These are phyloP conservation scores for Pulveroboletus frians DNA, from an alignment of 768 basidiomycete genomes.

Conservation along the genomic window DNA sequence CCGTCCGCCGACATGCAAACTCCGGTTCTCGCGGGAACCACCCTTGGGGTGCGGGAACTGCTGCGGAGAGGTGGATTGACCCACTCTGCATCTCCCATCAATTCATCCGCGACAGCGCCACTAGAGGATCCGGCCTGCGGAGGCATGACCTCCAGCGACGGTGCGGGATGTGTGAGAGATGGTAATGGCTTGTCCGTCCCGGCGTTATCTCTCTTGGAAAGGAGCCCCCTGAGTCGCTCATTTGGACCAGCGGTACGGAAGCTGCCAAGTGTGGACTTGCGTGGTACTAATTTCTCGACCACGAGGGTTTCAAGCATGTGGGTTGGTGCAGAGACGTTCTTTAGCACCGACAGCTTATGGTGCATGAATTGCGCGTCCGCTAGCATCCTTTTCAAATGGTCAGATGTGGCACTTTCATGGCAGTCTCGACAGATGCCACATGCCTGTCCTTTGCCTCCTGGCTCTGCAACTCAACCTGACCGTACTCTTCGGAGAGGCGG, in stretches of 20 bases:
- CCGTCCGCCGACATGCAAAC: constrained; percentile 2
- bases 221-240: constrained; percentile 36
- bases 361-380: constrained; percentile 76
- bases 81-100: constrained; percentile 13
- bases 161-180: constrained; percentile 22
- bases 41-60: constrained; percentile 14
- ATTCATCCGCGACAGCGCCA: constrained; percentile 10
- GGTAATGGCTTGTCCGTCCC: constrained; percentile 28
- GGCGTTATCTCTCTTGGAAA: constrained; percentile 26
- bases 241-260: constrained; percentile 26
- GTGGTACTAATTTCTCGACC: constrained; percentile 65
- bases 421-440: constrained; percentile 8
- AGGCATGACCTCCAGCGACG: background rate
- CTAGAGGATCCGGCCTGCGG: constrained; percentile 11
- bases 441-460: constrained; percentile 84
- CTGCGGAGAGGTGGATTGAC: constrained; percentile 21
- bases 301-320: constrained; percentile 84
- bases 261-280: constrained; percentile 27
- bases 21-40: constrained; percentile 7
- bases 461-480: constrained; percentile 73
- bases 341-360: constrained; percentile 67
- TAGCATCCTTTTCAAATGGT: constrained; percentile 52
- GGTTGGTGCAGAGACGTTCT: constrained; percentile 66
- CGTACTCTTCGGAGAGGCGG: constrained; percentile 82
- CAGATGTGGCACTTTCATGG: constrained; percentile 10